Evolutionary conservation across 1,284 basidiomycete species (phyloP).

Genomic region (Leccinum pachyderme): DNA sequence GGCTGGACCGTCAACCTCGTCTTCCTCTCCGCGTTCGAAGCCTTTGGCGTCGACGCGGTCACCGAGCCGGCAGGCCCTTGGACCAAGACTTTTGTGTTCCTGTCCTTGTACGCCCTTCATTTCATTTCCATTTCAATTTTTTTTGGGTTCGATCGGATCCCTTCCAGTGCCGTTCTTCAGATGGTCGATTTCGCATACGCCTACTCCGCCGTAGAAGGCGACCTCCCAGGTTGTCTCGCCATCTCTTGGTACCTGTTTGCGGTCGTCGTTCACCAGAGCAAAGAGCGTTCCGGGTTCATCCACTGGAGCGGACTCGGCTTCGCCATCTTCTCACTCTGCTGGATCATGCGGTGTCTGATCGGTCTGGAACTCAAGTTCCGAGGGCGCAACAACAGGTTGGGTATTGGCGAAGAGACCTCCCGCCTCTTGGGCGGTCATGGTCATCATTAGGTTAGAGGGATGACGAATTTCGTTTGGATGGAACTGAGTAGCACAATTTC

Average conservation of each 20-base stretch:
- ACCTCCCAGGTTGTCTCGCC: conserved; percentile 85
- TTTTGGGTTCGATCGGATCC: neutral
- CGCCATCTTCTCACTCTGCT: conserved; percentile 81
- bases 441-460: conserved; percentile 11
- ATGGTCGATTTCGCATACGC: conserved; percentile 88
- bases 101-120: conserved; percentile 55
- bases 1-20: conserved; percentile 92
- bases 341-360: conserved; percentile 75
- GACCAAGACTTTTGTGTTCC: conserved; percentile 91
- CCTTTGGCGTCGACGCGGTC: conserved; percentile 81
- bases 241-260: conserved; percentile 86
- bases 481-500: neutral
- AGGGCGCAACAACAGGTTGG: conserved; percentile 33
- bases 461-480: neutral
- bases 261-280: conserved; percentile 72
- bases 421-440: conserved; percentile 34
- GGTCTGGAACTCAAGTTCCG: conserved; percentile 44
- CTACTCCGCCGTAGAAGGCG: conserved; percentile 86
- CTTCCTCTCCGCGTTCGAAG: conserved; percentile 85
- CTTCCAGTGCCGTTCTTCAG: conserved; percentile 76
- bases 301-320: conserved; percentile 89
- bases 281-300: conserved; percentile 59
- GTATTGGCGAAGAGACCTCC: conserved; percentile 34
- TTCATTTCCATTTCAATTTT: neutral
- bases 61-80: conserved; percentile 73